Percentiles rank a stretch among this genome's conserved stretches.
Evolutionary conservation across 1,284 basidiomycete genomes (phyloP).

Genomic region (Ganoderma resinaceum): DNA sequence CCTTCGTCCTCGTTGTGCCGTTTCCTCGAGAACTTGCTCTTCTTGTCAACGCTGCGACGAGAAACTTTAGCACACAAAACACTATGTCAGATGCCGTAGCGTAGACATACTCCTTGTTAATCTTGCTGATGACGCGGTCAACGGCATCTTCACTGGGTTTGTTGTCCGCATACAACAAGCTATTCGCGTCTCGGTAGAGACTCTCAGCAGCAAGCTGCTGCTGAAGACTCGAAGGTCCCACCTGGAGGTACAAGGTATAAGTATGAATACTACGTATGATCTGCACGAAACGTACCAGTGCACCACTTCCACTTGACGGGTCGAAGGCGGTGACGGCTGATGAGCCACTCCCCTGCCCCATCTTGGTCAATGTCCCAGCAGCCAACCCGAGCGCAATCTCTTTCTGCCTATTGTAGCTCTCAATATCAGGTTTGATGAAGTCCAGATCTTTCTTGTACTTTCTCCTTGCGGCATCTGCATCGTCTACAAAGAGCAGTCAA

Average conservation of each 20-base stretch:
- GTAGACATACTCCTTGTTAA: conserved; percentile 90
- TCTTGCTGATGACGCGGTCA: conserved; percentile 89
- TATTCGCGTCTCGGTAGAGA: conserved; percentile 91
- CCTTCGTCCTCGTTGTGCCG: conserved; percentile 91
- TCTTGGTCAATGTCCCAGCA: conserved; percentile 62
- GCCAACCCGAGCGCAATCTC: conserved; percentile 80
- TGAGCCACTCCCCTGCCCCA: conserved; percentile 44
- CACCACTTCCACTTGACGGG: conserved; percentile 49
- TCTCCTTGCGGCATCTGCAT: conserved; percentile 86
- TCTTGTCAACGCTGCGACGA: conserved; percentile 77
- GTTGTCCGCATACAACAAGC: conserved; percentile 90
- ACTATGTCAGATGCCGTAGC: neutral
- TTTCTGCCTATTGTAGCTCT: conserved; percentile 87
- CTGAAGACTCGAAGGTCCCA: conserved; percentile 62
- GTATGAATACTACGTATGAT: neutral
- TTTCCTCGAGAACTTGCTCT: conserved; percentile 87
- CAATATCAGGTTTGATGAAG: conserved; percentile 86
- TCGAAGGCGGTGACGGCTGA: conserved; percentile 58
- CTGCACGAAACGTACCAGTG: conserved; percentile 29
- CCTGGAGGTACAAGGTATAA: conserved; percentile 38
- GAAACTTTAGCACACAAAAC: neutral
- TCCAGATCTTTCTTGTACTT: conserved; percentile 93
- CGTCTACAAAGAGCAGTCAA: conserved; percentile 60
- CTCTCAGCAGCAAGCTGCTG: conserved; percentile 78
- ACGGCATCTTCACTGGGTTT: conserved; percentile 95